Percentiles rank a stretch among this genome's conserved stretches.
Evolutionary conservation across 2,329 filamentous ascomycete genomes (phyloP).

Genomic region (Coniochaeta sp.): DNA sequence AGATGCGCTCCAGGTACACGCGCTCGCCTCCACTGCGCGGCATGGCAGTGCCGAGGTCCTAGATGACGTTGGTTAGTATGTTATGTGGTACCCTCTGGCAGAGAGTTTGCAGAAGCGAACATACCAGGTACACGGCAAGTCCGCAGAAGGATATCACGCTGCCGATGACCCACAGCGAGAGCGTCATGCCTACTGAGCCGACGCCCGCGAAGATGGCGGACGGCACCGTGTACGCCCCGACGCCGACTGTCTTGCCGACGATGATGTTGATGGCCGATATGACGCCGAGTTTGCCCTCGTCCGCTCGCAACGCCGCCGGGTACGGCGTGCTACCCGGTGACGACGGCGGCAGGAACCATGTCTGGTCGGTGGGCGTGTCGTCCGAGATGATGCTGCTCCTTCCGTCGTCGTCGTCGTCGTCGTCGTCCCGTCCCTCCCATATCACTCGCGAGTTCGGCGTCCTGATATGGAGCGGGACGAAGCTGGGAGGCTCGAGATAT

Average conservation of each 20-base stretch:
- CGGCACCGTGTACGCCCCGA: slow-evolving; percentile 47
- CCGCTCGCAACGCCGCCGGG: background rate
- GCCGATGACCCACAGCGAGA: slow-evolving; percentile 48
- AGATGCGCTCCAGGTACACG: slow-evolving; percentile 47
- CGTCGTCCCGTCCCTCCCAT: slow-evolving; percentile 7
- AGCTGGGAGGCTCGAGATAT: slow-evolving; percentile 16
- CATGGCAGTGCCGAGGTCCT: slow-evolving; percentile 35
- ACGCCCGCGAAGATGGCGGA: slow-evolving; percentile 47
- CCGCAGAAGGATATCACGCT: slow-evolving; percentile 35
- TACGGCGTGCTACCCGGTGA: slow-evolving; percentile 10
- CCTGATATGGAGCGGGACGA: slow-evolving; percentile 8
- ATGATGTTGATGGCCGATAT: slow-evolving; percentile 29
- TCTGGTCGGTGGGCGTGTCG: slow-evolving; percentile 12
- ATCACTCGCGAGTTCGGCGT: slow-evolving; percentile 4
- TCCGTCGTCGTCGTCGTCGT: slow-evolving; percentile 6
- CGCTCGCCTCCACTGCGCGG: slow-evolving; percentile 42
- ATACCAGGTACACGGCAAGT: slow-evolving; percentile 32
- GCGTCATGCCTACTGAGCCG: slow-evolving; percentile 44
- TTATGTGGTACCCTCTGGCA: no score
- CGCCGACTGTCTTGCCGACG: slow-evolving; percentile 29
- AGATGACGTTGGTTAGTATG: background rate
- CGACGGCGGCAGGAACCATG: slow-evolving; percentile 14
- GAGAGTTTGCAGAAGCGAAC: background rate
- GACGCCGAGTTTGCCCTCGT: slow-evolving; percentile 25
- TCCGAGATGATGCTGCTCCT: slow-evolving; percentile 7